Evolutionary conservation across 1,284 basidiomycete species (phyloP).

Genomic region (Cryptococcus sp.): DNA sequence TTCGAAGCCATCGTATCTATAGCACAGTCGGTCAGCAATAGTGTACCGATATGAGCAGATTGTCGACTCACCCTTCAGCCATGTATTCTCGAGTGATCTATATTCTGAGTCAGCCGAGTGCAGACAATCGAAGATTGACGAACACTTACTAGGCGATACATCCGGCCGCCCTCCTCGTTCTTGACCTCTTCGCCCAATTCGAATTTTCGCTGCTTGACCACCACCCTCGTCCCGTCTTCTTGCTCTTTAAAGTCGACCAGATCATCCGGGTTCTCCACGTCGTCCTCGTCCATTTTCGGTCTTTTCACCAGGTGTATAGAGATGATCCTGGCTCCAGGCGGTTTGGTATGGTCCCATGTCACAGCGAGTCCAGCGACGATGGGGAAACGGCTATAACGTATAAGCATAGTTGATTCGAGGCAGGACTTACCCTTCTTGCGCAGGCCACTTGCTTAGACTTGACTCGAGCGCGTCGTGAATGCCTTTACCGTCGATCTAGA

Average conservation of each 20-base stretch:
- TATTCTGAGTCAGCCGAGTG: constrained; percentile 8
- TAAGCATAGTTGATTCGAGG: neutral
- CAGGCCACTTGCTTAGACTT: constrained; percentile 76
- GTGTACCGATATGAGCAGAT: constrained; percentile 38
- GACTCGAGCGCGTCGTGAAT: constrained; percentile 82
- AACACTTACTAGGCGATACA: constrained; percentile 69
- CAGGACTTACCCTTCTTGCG: constrained; percentile 75
- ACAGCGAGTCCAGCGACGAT: constrained; percentile 82
- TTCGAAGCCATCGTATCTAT: constrained; percentile 72
- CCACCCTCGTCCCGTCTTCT: constrained; percentile 54
- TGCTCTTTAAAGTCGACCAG: constrained; percentile 47
- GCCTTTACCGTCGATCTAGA: constrained; percentile 70
- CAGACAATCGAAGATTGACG: neutral
- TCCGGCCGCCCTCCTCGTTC: constrained; percentile 60
- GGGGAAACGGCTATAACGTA: constrained; percentile 71
- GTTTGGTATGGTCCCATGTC: constrained; percentile 74
- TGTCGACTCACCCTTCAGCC: constrained; percentile 50
- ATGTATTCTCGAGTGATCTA: constrained; percentile 54
- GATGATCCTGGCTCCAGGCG: constrained; percentile 69
- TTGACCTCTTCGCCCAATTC: constrained; percentile 59
- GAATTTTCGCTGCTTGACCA: constrained; percentile 42
- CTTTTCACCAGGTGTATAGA: constrained; percentile 65
- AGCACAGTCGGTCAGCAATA: neutral
- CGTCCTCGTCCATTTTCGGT: constrained; percentile 54
- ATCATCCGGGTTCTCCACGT: constrained; percentile 39